Percentiles rank a stretch among this genome's conserved stretches.
phyloP scores from a whole-genome alignment of 768 basidiomycete species.

The Lactarius psammicola region DNA sequence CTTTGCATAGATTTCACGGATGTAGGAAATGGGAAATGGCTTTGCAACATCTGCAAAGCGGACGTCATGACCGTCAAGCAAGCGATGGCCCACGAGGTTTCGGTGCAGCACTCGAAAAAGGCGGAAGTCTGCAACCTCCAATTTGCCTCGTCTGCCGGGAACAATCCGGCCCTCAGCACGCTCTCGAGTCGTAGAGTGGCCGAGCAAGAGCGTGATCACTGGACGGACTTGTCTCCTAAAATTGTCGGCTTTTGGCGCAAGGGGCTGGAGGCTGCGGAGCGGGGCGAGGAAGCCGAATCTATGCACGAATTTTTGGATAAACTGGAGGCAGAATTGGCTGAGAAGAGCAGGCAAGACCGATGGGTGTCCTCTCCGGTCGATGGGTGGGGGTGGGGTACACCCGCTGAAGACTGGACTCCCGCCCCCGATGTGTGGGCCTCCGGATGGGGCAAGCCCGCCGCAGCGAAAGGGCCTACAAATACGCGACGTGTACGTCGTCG shows the following conservation, averaged over 20 bases:
- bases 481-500: constrained; percentile 4
- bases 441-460: constrained; percentile 12
- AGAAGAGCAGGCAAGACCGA: background rate
- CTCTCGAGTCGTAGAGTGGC: constrained; percentile 11
- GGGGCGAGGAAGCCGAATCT: constrained; percentile 26
- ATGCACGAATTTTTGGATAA: constrained; percentile 28
- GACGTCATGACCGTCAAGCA: constrained; percentile 33
- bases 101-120: constrained; percentile 29
- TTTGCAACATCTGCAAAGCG: constrained; percentile 37
- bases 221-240: constrained; percentile 26
- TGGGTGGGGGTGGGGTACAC: constrained; percentile 25
- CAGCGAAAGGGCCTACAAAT: constrained; percentile 1
- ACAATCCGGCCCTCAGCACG: constrained; percentile 1
- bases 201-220: constrained; percentile 21
- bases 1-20: constrained; percentile 31
- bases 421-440: constrained; percentile 20
- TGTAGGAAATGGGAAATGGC: constrained; percentile 33
- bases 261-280: constrained; percentile 26
- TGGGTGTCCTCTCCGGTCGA: constrained; percentile 12
- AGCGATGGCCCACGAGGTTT: constrained; percentile 37
- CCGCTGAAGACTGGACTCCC: constrained; percentile 25
- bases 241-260: constrained; percentile 25
- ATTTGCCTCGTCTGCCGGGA: constrained; percentile 17
- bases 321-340: constrained; percentile 19
- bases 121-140: constrained; percentile 23